phyloP scores from a whole-genome alignment of 1,284 basidiomycete genomes.

The Tremellales sp. region DNA sequence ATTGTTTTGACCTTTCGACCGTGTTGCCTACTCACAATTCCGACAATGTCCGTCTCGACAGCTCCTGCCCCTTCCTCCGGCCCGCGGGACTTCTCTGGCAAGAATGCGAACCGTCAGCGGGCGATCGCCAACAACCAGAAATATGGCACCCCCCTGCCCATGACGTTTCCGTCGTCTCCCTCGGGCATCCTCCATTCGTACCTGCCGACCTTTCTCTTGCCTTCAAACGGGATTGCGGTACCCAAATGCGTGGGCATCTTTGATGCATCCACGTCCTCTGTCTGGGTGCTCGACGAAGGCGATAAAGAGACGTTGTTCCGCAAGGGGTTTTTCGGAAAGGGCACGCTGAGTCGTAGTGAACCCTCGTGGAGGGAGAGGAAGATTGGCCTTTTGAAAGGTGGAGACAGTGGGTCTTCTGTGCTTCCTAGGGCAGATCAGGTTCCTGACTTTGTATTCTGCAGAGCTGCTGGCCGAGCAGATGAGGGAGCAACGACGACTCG shows the following conservation, averaged over 20 bases:
- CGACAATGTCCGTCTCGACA: not conserved
- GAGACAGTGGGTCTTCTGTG: constrained; percentile 39
- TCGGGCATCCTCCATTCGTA: constrained; percentile 11
- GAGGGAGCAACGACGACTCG: constrained; percentile 73
- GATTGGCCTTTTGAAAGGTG: constrained; percentile 57
- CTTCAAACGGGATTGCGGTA: constrained; percentile 12
- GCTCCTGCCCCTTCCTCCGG: not conserved
- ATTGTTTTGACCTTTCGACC: too few relatives aligned
- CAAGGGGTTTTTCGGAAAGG: constrained; percentile 95
- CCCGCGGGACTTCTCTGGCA: constrained; percentile 1
- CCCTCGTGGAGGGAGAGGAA: constrained; percentile 84
- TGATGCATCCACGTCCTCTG: constrained; percentile 67
- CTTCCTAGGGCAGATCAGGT: not conserved
- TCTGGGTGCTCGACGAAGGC: constrained; percentile 66
- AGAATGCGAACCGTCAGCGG: constrained; percentile 8
- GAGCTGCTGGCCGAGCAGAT: constrained; percentile 63
- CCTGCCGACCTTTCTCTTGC: constrained; percentile 12
- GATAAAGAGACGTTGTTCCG: constrained; percentile 75
- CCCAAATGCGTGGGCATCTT: constrained; percentile 55
- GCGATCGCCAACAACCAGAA: constrained; percentile 29
- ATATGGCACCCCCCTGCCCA: constrained; percentile 45
- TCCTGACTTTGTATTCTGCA: constrained; percentile 12
- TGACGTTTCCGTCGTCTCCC: constrained; percentile 36
- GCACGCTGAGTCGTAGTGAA: constrained; percentile 86
- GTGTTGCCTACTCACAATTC: too few relatives aligned